Conservation (phyloP, 2,329 filamentous ascomycete genomes). For the Neospermospora avenae region DNA sequence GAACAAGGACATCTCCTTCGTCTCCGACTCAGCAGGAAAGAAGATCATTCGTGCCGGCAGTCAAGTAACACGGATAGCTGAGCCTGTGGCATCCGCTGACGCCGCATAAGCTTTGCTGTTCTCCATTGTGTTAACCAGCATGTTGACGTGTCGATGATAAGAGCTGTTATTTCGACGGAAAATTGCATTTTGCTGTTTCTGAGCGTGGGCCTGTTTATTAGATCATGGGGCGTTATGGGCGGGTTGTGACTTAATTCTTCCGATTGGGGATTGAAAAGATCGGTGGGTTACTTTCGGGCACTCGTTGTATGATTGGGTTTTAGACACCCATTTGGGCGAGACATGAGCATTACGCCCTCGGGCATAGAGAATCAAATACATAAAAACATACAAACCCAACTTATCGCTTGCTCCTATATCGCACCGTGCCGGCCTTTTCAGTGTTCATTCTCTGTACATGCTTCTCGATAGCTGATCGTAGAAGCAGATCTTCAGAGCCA, state of each 20-base stretch:
- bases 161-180: conserved; percentile 1
- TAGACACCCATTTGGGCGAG: neutral
- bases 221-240: conserved; percentile 5
- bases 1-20: conserved; percentile 76
- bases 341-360: conserved; percentile 4
- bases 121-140: conserved; percentile 1
- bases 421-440: no score
- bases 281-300: neutral
- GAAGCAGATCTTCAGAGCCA: no score
- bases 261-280: neutral
- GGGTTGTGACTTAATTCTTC: neutral
- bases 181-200: conserved; percentile 12
- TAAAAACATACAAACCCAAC: neutral
- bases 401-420: no score
- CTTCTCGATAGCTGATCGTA: no score
- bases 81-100: conserved; percentile 78
- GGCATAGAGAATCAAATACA: conserved; percentile 1
- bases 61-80: conserved; percentile 79
- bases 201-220: conserved; percentile 13
- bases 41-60: conserved; percentile 81
- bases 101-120: conserved; percentile 56
- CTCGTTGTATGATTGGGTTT: neutral
- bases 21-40: conserved; percentile 77
- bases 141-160: conserved; percentile 20
- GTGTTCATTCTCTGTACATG: no score